Base-by-base conservation (phyloP, 1,139 yeast species). In the Scheffersomyces cryptocercus region DNA sequence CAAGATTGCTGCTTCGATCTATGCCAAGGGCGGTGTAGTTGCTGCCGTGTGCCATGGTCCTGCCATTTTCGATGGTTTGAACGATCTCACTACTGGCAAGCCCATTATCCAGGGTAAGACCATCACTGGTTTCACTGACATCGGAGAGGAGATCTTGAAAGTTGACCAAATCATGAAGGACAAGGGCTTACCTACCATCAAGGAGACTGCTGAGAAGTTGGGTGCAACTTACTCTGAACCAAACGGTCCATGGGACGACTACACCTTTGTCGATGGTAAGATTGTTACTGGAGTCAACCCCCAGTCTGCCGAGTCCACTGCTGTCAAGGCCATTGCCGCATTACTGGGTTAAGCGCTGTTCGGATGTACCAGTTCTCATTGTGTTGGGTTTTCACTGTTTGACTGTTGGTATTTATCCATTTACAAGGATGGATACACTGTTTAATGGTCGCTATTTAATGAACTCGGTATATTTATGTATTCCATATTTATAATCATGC, bases 11-110 rank as follows among this genome's bases (percentile, higher is more conserved):
- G 62, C 67, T 35, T 61, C 65, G 10, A 73, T 81, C 40, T 79
- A 75, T 58, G 65, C 64, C 36, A 64, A 72, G 32, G 78, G 77
- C 30, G 85, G 85, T 39, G 73, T 80, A 35, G 76, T 82, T 26
- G 60, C 82, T 34, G 84, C 87, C 12, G 86, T 82, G 16, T 83
- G 88, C 62, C 88, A 83, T 52, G 88, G 87, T 4, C 85, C 86
- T 11, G 73, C 75, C 35, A 69, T 81, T 48, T 76, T 83, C 45
- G 75, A 69, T 30, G 68, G 71, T 38, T 61, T 81, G 50, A 66
- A 58, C 36, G 77, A 75, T 49, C 54, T 63, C 38, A 50, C 59
- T 16, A 68, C 73, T 29, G 82, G 81, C 35, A 65, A 70, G 41
- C 63, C 67, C 9, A 54, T 83, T 42, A 67, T 77, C 47, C 63